Conservation (phyloP, 208 protist genomes). For the Strigomonas oncopelti region DNA sequence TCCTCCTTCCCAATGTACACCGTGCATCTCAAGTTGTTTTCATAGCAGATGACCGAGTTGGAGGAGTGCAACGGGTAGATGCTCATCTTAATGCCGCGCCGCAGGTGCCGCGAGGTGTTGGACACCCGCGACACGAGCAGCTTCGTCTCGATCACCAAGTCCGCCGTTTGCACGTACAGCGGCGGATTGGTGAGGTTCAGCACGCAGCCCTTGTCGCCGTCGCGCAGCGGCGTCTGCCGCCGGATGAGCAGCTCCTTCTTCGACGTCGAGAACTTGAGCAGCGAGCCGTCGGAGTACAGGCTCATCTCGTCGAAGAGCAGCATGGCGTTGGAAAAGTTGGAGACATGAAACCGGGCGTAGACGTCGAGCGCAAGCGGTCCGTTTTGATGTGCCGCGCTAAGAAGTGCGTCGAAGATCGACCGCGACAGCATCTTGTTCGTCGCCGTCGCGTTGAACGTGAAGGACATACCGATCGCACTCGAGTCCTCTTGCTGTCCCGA, state of each 20-base stretch:
- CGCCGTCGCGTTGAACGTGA: conserved; percentile 4
- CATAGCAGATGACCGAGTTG: conserved; percentile 65
- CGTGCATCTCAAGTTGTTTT: conserved; percentile 57
- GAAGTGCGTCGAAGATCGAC: neutral
- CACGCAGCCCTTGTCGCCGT: conserved; percentile 26
- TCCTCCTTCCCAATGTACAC: conserved; percentile 27
- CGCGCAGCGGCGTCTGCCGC: conserved; percentile 22
- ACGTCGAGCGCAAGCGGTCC: neutral
- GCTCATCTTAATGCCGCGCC: conserved; percentile 50
- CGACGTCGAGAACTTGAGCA: neutral
- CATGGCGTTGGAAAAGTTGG: conserved; percentile 49
- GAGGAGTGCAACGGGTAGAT: conserved; percentile 65
- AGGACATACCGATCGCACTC: neutral
- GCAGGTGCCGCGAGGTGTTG: conserved; percentile 30
- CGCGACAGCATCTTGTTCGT: neutral
- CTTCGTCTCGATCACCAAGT: conserved; percentile 55
- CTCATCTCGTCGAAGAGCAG: conserved; percentile 25
- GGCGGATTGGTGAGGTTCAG: conserved; percentile 53
- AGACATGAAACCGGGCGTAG: conserved; percentile 46
- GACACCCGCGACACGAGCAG: conserved; percentile 35
- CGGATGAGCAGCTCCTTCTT: conserved; percentile 1
- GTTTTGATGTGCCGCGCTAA: neutral
- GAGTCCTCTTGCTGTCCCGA: neutral
- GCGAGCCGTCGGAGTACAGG: neutral
- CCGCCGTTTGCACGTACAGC: conserved; percentile 47